These are phyloP conservation scores for Penicillium subrubescens DNA, from an alignment of 495 filamentous ascomycete species.

Conservation along the genomic window DNA sequence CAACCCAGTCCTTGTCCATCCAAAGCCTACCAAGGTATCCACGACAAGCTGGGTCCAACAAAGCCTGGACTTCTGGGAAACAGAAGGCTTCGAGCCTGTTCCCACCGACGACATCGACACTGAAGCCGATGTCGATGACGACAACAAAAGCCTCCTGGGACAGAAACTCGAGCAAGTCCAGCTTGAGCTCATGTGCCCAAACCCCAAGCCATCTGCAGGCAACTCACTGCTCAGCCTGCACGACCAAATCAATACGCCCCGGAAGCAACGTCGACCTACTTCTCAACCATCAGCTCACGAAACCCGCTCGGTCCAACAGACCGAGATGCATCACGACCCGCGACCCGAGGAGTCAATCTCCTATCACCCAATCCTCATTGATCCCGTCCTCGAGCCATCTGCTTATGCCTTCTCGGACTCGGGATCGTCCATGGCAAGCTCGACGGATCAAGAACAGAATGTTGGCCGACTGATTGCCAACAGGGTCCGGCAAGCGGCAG, in stretches of 20 bases:
- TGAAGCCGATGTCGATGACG: not conserved
- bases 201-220: slow-evolving; percentile 4
- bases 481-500: slow-evolving; percentile 6
- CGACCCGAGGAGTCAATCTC: not conserved
- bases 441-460: not conserved
- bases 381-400: not conserved
- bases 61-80: not conserved
- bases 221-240: slow-evolving; percentile 8
- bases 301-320: not conserved
- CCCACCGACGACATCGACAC: not conserved
- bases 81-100: not conserved
- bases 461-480: slow-evolving; percentile 5
- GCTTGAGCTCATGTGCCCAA: slow-evolving; percentile 13
- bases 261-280: not conserved
- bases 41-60: not conserved
- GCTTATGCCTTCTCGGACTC: slow-evolving; percentile 2
- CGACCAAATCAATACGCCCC: slow-evolving; percentile 5
- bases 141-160: not conserved
- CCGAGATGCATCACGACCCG: not conserved
- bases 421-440: not conserved
- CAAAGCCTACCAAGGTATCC: not conserved
- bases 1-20: not conserved
- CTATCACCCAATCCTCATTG: not conserved
- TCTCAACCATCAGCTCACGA: not conserved
- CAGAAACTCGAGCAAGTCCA: not conserved